Percentiles rank a stretch among this genome's conserved stretches.
Conservation (phyloP, 73 alveolate species). For the Tetrahymena borealis region DNA sequence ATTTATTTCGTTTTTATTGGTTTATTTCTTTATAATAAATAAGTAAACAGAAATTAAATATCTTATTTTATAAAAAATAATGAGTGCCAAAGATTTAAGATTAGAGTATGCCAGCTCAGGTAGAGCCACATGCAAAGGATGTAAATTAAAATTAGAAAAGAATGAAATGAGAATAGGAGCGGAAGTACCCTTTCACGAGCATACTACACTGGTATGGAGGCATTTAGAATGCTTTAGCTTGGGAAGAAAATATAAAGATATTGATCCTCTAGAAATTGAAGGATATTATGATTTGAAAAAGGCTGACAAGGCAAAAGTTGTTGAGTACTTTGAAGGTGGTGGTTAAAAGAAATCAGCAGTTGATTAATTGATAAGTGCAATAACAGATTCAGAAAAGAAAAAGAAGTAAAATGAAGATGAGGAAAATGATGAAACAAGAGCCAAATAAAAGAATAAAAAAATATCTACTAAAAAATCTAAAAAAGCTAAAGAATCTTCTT, state of each 20-base stretch:
- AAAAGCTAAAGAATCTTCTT: neutral
- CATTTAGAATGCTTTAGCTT: neutral
- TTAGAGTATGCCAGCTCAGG: neutral
- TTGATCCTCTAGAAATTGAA: neutral
- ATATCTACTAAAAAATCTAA: neutral
- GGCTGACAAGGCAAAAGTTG: neutral
- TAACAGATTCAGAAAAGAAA: neutral
- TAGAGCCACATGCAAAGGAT: neutral
- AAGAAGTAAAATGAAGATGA: neutral
- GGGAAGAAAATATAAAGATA: neutral
- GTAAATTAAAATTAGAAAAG: neutral
- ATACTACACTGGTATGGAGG: neutral
- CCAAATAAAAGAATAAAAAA: neutral
- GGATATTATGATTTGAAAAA: neutral
- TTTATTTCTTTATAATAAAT: too few relatives aligned
- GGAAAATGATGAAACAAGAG: neutral
- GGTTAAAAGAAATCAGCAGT: neutral
- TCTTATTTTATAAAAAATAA: neutral
- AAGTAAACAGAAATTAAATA: too few relatives aligned
- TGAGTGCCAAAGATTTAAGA: neutral
- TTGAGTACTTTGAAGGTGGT: neutral
- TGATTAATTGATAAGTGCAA: neutral
- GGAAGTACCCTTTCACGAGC: neutral
- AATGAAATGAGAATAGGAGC: neutral
- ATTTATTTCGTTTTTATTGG: too few relatives aligned